Evolutionary conservation across 208 protist genomes (phyloP), one percentile per base, ranked within the genome.

Genomic region (Leishmania major): DNA sequence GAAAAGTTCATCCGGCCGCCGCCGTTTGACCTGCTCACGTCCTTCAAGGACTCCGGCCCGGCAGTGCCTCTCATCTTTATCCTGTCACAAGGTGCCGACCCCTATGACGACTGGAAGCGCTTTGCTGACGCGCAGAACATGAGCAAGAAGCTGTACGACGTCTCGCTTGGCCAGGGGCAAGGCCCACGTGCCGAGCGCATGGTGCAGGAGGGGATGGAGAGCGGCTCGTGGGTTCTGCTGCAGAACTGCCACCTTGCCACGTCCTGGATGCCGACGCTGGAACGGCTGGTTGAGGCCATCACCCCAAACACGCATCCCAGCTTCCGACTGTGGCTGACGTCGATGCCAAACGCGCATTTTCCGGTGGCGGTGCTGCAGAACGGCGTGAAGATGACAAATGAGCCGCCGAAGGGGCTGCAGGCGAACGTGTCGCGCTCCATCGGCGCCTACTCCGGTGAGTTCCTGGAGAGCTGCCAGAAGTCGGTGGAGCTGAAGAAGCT

Each of bases 351-450:
- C 75, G 85, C 93, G 15, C 88, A 95, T 71, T 99, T 99, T 87
- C 99, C 99, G 11, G 98, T 99, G 49, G 91, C 98, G n/a, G 98
- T 99, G 73, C 90, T 99, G 77, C 98, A 99, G 89, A 99, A 99
- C 82, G 96, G 97, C 75, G 96, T 99, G 73, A 99, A 99, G 90
- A 99, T 99, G 93, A 99, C 99, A 15, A 99, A 99, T 85, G 99
- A 99, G 92, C 99, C 99, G n/a, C 99, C 99, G 28, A 99, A 98
- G 91, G 98, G 98, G 45, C 88, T 99, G 87, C 93, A 98, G 80
- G 94, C 98, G 45, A 99, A 99, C 84, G 90, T 99, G 25, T 94
- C 95, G 55, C 94, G 96, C 72, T 98, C 95, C 71, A 72, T 98
- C 31, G 82, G 94, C 11, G 92, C 90, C 80, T 98, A 97, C 88